Evolutionary conservation across 495 filamentous ascomycete species (phyloP), one percentile per base, ranked within the genome.

Genomic region (Jackrogersella multiformis): DNA sequence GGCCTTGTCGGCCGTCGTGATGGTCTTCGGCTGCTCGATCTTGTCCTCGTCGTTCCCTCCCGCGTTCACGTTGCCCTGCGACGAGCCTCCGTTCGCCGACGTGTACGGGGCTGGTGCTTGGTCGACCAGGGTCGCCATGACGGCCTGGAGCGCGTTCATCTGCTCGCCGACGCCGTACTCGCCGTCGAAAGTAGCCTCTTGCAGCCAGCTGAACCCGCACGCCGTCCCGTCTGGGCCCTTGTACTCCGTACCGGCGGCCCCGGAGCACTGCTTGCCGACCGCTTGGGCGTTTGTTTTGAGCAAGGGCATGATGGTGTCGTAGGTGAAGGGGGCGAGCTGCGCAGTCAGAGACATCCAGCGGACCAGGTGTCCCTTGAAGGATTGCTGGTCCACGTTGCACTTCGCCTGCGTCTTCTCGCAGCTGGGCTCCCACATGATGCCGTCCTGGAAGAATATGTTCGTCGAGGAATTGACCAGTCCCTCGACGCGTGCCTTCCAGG

Each of bases 291-390:
- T 87, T 2, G 81, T 75, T 44, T 81, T 71, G 1, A 92, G 77
- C 56, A 81, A 77, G 1, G 84, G 80, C 72, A 86, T 78, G 66
- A 92, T 86, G 1, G 69, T 61, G 34, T 77, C 61, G 32, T 70
- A 71, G 5, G 85, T 88, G 46, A 80, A 87, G 3, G 85, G 85
- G 7, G 81, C 84, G 53, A 92, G 74, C 53, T 86, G 79, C 0
- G 86, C 81, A 1, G 86, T 82, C 16, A 84, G 77, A 5, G 85
- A 82, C 73, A 92, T 80, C 87, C 89, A 92, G 0, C 84, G 82
- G 4, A 85, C 73, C 6, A 93, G 80, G 66, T 92, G 90, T 4
- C 90, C 90, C 73, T 94, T 94, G 84, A 96, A 95, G 21, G 87
- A 86, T 51, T 88, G 86, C 70, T 92, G 89, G 76, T 94, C 91